Evolutionary conservation across 495 filamentous ascomycete species (phyloP), one percentile per base, ranked within the genome.

Genomic region (Talaromyces liani): DNA sequence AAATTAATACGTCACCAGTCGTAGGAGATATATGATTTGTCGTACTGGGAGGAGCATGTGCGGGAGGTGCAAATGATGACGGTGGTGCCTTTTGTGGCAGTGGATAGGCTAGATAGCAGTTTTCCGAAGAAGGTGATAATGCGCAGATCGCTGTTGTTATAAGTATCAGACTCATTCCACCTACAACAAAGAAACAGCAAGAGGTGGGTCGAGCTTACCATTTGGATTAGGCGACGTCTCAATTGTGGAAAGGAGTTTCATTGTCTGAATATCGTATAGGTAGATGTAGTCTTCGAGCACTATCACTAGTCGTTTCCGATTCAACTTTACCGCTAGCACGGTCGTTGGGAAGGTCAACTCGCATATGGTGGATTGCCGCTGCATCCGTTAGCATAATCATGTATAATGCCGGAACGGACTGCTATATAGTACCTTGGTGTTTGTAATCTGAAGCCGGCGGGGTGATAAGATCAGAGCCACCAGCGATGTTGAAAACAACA

Each of bases 401-500:
- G 2, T 16, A 60, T 22, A 47, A 24, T 24, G 4, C 36, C 12
- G 36, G 36, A 2, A 41, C 22, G 41, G 9, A 58, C 16, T 10
- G 29, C 16, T 22, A 5, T 18, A 54, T 60, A 36, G 51, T 63
- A 81, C 91, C 85, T 98, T 98, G 41, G 95, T 98, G 77, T 98
- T 98, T 66, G 92, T 91, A 65, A 98, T 97, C 66, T 93, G 88
- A 41, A 98, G 82, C 36, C 93, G 88, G 58, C 94, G 80, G 1
- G 94, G 95, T 18, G 93, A 96, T 51, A 93, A 79, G 63, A 97
- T 91, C 18, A 97, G 81, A 39, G 94, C 94, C 18, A 98, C 93
- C 53, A 98, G 83, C n/a, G 94, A 98, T 53, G 94, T 98, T 49
- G 94, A 97, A 72, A 98, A 98, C 64, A 98, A 87, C 93, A 97